Conservation (phyloP, 495 filamentous ascomycete species). For the Penicillium egyptiacum region DNA sequence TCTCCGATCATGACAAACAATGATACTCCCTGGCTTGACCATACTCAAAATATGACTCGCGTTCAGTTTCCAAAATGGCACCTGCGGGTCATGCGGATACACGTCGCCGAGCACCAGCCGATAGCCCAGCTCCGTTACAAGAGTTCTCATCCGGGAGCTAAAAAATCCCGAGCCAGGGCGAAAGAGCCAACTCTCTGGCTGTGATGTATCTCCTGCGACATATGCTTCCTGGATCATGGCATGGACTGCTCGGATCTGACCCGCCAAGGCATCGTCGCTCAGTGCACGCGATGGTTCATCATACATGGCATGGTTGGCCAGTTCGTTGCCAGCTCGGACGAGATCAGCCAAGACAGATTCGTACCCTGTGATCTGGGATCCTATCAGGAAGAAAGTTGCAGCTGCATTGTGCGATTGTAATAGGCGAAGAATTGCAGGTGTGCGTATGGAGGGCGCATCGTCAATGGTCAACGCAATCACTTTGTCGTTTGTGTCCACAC, state of each 20-base stretch:
- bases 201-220: constrained; percentile 25
- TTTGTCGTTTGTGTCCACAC: constrained; percentile 55
- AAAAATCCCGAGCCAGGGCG: constrained; percentile 82
- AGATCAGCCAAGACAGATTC: constrained; percentile 60
- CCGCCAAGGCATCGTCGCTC: constrained; percentile 32
- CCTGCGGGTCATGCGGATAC: constrained; percentile 85
- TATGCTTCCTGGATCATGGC: constrained; percentile 57
- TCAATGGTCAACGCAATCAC: constrained; percentile 81
- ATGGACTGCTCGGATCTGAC: constrained; percentile 45
- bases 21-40: constrained; percentile 70
- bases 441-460: constrained; percentile 75
- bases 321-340: constrained; percentile 64
- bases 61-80: constrained; percentile 65
- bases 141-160: constrained; percentile 59
- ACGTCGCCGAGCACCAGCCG: constrained; percentile 73
- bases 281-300: constrained; percentile 67
- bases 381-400: constrained; percentile 81
- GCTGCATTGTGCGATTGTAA: constrained; percentile 57
- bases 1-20: constrained; percentile 81
- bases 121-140: constrained; percentile 58
- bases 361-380: constrained; percentile 63
- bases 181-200: constrained; percentile 59
- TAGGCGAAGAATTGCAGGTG: constrained; percentile 64
- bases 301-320: constrained; percentile 83
- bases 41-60: constrained; percentile 78